Base-by-base conservation (phyloP, 1,284 basidiomycete species). In the Cystobasidiaceae sp. region DNA sequence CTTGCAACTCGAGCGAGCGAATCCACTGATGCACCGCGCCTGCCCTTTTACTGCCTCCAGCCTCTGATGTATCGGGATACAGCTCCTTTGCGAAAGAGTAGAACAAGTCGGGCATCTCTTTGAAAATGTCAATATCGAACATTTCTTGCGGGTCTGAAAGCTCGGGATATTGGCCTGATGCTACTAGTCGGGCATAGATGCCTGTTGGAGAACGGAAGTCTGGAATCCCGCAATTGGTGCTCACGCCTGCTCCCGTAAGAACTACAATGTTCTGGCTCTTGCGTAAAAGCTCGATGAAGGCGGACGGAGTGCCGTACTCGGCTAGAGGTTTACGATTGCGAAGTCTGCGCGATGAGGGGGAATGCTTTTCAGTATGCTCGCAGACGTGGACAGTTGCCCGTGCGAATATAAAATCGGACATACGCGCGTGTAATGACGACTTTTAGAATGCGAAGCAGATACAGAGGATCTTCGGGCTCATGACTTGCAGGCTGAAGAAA, bases 101-200 rank as follows among this genome's bases (percentile, higher is more conserved):
- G 82, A 85, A 81, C 41, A 82, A 77, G 57, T 78, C 76, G 0
- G 94, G 94, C 71, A 90, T 88, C 74, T 90, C 85, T 70, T 83
- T 83, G 75, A 97, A 97, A 77, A 89, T 92, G 32, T 82, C 78
- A 68, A 97, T 92, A 77, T 97, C 92, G 45, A 45, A 89, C 93
- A 97, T 96, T 76, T 97, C 90, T 73, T 96, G 92, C 13, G 96
- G 94, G 75, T 98, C 93, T 70, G 93, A 90, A 39, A 97, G 79
- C 54, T 93, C 88, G 74, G 89, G 94, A 67, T 88, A 67, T 45
- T 59, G 51, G 4, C 63, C 86, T 66, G 49, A 83, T 66, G 84
- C 80, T 72, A 88, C 87, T 44, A 96, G 78, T 25, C 83, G 82
- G 0, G 91, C 87, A 72, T 96, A 96, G 44, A 96, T 77, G 0